Evolutionary conservation across 2,329 filamentous ascomycete species (phyloP).

Genomic region (Xylariaceae sp.): DNA sequence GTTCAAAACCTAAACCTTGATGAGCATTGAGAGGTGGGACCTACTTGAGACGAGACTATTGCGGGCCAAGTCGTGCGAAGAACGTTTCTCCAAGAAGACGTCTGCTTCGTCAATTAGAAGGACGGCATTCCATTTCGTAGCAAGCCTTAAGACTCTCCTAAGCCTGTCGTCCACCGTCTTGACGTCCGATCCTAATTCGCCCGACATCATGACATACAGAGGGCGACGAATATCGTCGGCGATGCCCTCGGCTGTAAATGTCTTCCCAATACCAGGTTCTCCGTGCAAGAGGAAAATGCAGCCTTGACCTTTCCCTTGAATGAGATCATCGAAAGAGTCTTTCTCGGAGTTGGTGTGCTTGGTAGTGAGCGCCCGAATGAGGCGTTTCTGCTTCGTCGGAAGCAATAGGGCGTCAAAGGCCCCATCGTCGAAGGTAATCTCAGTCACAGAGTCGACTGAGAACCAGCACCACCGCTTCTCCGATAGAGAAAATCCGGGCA

Average conservation of each 20-base stretch:
- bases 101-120: slow-evolving; percentile 28
- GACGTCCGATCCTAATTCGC: slow-evolving; percentile 26
- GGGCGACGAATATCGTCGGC: slow-evolving; percentile 26
- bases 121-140: slow-evolving; percentile 22
- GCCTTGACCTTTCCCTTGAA: slow-evolving; percentile 21
- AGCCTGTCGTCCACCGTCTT: slow-evolving; percentile 25
- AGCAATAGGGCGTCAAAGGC: slow-evolving; percentile 26
- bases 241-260: slow-evolving; percentile 26
- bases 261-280: slow-evolving; percentile 30
- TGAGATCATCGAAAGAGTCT: slow-evolving; percentile 18
- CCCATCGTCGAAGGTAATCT: slow-evolving; percentile 18
- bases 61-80: slow-evolving; percentile 25
- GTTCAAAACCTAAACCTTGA: neutral
- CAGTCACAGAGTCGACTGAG: slow-evolving; percentile 15
- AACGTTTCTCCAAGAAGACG: slow-evolving; percentile 21
- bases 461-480: slow-evolving; percentile 26
- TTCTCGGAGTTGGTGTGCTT: slow-evolving; percentile 9
- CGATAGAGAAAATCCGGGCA: slow-evolving; percentile 14
- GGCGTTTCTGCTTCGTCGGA: slow-evolving; percentile 20
- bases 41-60: slow-evolving; percentile 35
- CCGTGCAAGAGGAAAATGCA: slow-evolving; percentile 26
- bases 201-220: slow-evolving; percentile 29
- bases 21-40: neutral
- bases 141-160: slow-evolving; percentile 12
- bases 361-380: slow-evolving; percentile 21